Base-by-base conservation (phyloP, 2,329 filamentous ascomycete species). In the Stagonosporopsis cucurbitacearum region DNA sequence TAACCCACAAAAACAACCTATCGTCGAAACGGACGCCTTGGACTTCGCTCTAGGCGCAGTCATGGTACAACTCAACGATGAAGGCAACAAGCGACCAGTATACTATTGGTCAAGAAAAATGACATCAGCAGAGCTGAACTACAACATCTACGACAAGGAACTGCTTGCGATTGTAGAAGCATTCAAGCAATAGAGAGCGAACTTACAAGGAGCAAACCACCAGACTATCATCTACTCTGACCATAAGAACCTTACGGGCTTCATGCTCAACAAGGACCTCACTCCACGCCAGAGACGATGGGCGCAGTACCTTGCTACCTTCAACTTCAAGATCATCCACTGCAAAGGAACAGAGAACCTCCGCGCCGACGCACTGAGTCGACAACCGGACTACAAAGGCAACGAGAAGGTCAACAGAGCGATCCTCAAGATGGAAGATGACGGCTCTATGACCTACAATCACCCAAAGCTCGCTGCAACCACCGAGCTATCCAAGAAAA, bases 271-370 rank as follows among this genome's bases (percentile, higher is more conserved):
- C 8, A 42, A 54, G 33, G 13, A 41, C 15, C 23, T 54, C 11
- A 49, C n/a, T 4, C 19, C 9, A 42, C 7, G 23, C 36, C 28
- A 54, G 28, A 39, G 28, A 25, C 15, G 20, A 25, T 54, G 37
- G 44, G 44, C 44, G 26, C 19, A 48, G 22, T 30, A 48, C 30
- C 25, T 54, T 35, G 36, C 32, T 25, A 49, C 19, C 19, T 54
- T 40, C 44, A 49, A 54, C 20, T 49, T 54, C 30, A 48, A 54
- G 28, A 54, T 54, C 17, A 54, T 54, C 33, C 37, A 54, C 41
- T 49, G 11, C 39, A 41, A 43, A 44, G 37, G 20, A 48, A 54
- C 22, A 8, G 15, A 54, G 32, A 54, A 54, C 25, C 25, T 33
- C 15, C 3, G 20, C 36, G 44, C 37, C 4, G 26, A 54, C 22